Base-by-base conservation (phyloP, 1,284 basidiomycete genomes). In the Trametes sp. region DNA sequence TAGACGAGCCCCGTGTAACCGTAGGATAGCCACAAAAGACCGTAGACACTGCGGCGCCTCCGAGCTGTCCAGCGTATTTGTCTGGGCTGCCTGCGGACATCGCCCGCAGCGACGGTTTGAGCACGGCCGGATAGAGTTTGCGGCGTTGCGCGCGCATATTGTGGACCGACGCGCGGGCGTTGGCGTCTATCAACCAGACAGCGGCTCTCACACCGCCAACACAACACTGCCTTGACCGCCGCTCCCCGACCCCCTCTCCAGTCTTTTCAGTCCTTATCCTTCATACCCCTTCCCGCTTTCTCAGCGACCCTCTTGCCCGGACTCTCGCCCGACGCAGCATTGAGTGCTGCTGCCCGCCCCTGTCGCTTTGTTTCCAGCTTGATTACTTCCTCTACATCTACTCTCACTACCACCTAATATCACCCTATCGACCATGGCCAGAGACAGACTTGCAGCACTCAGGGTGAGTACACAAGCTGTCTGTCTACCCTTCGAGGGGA, bases 371-470 rank as follows among this genome's bases (percentile, higher is more conserved):
- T 60, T 56, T 38, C 29, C 57, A 44, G 21, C 59, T 50, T 60
- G 52, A 60, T 44, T 42, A 59, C 63, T 33, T n/a, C n/a, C n/a
- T 31, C 51, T 41, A 61, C 59, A 13, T 13, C 48, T 46, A 61
- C 64, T 49, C 33, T 66, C 61, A 38, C 61, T 41, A 62, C 61
- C 57, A 33, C 63, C 63, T 66, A 66, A 61, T 63, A 62, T 61
- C 59, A 61, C 66, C 42, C 64, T 63, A 59, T 70, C 54, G 73
- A 77, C 66, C 70, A 93, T 93, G 89, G 87, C 89, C 66, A 85
- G 88, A 83, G 91, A 93, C 80, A 88, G 92, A 84, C 84, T 94
- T 69, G 90, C 92, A 73, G 91, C 90, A 66, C 85, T 92, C 85
- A 87, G 91, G 79, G 92, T 92, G 67, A 68, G 81, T 45, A 21